phyloP scores from a whole-genome alignment of 2,329 filamentous ascomycete genomes.

The Didymella exigua region DNA sequence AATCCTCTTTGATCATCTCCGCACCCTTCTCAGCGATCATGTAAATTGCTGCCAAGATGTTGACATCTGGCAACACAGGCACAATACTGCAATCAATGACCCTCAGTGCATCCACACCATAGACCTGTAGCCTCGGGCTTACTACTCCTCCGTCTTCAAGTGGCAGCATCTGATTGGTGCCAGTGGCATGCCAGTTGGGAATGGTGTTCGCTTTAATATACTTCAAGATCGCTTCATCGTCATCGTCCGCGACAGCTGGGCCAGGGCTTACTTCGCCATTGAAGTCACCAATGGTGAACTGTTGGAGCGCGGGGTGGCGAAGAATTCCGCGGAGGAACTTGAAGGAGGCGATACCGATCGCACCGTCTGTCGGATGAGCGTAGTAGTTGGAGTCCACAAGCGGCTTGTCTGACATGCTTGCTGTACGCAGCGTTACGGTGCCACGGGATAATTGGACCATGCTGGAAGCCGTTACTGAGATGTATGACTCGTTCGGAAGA shows the following conservation, averaged over 20 bases:
- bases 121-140: slow-evolving; percentile 35
- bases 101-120: slow-evolving; percentile 41
- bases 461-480: slow-evolving; percentile 38
- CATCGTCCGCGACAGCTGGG: slow-evolving; percentile 24
- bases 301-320: slow-evolving; percentile 20
- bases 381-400: slow-evolving; percentile 48
- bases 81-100: slow-evolving; percentile 45
- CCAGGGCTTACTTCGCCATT: slow-evolving; percentile 42
- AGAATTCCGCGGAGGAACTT: slow-evolving; percentile 42
- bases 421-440: slow-evolving; percentile 41
- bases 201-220: slow-evolving; percentile 33
- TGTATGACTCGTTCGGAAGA: slow-evolving; percentile 42
- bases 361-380: slow-evolving; percentile 37
- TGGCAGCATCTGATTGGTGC: slow-evolving; percentile 43
- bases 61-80: slow-evolving; percentile 29
- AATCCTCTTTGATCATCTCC: slow-evolving; percentile 31
- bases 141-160: slow-evolving; percentile 42
- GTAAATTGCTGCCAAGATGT: slow-evolving; percentile 30
- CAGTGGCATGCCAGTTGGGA: slow-evolving; percentile 41
- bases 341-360: slow-evolving; percentile 43
- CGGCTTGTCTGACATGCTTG: slow-evolving; percentile 38
- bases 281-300: slow-evolving; percentile 28
- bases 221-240: slow-evolving; percentile 38
- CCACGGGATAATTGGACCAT: slow-evolving; percentile 43
- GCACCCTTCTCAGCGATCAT: slow-evolving; percentile 37